Percentiles rank a stretch among this genome's conserved stretches.
These are phyloP conservation scores for Starmerella bacillaris DNA, from an alignment of 805 yeast genomes.

Conservation along the genomic window DNA sequence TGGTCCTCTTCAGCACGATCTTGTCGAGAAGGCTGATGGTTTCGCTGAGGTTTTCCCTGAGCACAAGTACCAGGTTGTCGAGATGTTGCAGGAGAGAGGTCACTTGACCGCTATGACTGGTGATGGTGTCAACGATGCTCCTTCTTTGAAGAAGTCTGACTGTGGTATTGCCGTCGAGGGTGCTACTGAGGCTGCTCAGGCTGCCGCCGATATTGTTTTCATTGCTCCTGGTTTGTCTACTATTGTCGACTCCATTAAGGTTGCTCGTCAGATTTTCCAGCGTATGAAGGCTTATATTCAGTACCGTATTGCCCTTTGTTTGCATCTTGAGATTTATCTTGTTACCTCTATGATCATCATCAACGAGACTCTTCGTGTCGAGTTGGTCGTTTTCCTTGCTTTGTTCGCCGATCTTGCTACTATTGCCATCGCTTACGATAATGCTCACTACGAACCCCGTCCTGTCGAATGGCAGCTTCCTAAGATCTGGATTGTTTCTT, in stretches of 20 bases:
- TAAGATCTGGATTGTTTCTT: constrained; percentile 95
- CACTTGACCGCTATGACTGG: constrained; percentile 98
- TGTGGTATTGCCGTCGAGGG: constrained; percentile 97
- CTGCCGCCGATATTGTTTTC: constrained; percentile 93
- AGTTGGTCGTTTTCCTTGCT: constrained; percentile 87
- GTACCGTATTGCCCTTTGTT: constrained; percentile 90
- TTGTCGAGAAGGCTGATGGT: constrained; percentile 96
- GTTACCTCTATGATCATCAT: constrained; percentile 93
- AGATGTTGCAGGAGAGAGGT: constrained; percentile 87
- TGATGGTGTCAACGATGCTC: constrained; percentile 98
- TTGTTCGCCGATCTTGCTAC: constrained; percentile 96
- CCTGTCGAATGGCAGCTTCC: constrained; percentile 96
- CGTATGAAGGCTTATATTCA: constrained; percentile 96
- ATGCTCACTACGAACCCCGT: constrained; percentile 82
- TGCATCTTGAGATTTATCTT: constrained; percentile 85
- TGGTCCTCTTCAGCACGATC: constrained; percentile 94
- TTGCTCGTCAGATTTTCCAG: constrained; percentile 95
- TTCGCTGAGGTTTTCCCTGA: constrained; percentile 98
- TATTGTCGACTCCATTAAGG: constrained; percentile 83
- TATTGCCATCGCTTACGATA: constrained; percentile 90
- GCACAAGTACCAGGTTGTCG: constrained; percentile 91
- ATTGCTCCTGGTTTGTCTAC: constrained; percentile 91
- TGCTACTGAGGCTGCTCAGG: constrained; percentile 93
- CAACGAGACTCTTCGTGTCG: constrained; percentile 69
- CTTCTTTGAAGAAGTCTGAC: constrained; percentile 89